Evolutionary conservation across 371 early-diverging fungal species (phyloP).

Genomic region (Dichotomocladium elegans): DNA sequence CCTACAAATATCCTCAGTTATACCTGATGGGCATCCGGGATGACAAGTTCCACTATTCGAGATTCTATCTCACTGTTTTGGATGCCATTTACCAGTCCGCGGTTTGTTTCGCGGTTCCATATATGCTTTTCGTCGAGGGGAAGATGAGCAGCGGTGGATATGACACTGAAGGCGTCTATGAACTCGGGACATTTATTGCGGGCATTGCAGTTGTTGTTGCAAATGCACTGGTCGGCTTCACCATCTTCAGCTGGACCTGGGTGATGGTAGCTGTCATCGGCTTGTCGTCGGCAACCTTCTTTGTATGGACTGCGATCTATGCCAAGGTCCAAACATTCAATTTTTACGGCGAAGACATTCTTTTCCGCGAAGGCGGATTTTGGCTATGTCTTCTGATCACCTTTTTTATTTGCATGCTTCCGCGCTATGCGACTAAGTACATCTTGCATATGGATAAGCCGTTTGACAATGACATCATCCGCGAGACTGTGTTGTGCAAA

Average conservation of each 20-base stretch:
- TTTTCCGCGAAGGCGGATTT: conserved; percentile 51
- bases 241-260: conserved; percentile 82
- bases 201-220: conserved; percentile 74
- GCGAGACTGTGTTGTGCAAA: conserved; percentile 46
- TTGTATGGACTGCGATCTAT: conserved; percentile 55
- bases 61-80: conserved; percentile 80
- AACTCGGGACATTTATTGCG: conserved; percentile 80
- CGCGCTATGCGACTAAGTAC: conserved; percentile 48
- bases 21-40: conserved; percentile 87
- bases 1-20: conserved; percentile 80
- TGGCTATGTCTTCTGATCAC: conserved; percentile 51
- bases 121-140: conserved; percentile 49
- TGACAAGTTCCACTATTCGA: conserved; percentile 72
- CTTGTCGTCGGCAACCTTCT: conserved; percentile 50
- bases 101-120: conserved; percentile 75
- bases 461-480: conserved; percentile 61
- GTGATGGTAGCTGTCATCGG: conserved; percentile 58
- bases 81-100: conserved; percentile 91
- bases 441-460: conserved; percentile 52
- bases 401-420: conserved; percentile 47
- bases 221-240: conserved; percentile 81
- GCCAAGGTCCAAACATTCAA: conserved; percentile 33
- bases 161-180: conserved; percentile 62
- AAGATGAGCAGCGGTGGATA: conserved; percentile 51
- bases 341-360: conserved; percentile 48